Percentiles rank a stretch among this genome's conserved stretches.
phyloP scores from a whole-genome alignment of 768 basidiomycete species.

The button mushroom (Agaricus bisporus) region DNA sequence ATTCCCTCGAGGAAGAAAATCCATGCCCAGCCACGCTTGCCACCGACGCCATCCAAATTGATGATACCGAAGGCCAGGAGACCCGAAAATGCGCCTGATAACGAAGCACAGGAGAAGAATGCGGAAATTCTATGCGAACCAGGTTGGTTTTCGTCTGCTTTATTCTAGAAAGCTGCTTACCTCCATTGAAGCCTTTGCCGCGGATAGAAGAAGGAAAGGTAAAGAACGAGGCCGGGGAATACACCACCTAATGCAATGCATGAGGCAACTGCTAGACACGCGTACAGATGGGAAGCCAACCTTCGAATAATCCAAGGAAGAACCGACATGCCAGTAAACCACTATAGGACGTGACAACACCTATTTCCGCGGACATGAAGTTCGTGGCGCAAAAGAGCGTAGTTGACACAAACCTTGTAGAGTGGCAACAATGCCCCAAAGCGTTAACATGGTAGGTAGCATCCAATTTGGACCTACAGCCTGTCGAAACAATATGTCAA shows the following conservation, averaged over 20 bases:
- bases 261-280: background rate
- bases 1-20: constrained; percentile 63
- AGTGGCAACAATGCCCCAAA: constrained; percentile 66
- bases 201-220: constrained; percentile 52
- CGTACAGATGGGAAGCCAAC: constrained; percentile 9
- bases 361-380: constrained; percentile 16
- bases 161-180: constrained; percentile 17
- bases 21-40: constrained; percentile 61
- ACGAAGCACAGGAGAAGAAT: constrained; percentile 47
- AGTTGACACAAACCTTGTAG: constrained; percentile 41
- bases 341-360: constrained; percentile 39
- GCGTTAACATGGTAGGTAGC: constrained; percentile 51
- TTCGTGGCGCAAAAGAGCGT: background rate
- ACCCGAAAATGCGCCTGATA: constrained; percentile 65
- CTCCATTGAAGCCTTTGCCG: constrained; percentile 44
- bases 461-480: constrained; percentile 54
- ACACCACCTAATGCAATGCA: constrained; percentile 39
- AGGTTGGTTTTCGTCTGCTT: constrained; percentile 13
- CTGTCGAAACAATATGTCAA: constrained; percentile 13
- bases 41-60: constrained; percentile 50
- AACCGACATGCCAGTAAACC: constrained; percentile 44
- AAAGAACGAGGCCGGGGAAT: constrained; percentile 51
- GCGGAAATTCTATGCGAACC: constrained; percentile 32
- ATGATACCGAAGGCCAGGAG: constrained; percentile 63
- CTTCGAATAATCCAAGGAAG: constrained; percentile 48